phyloP scores from a whole-genome alignment of 2,329 filamentous ascomycete species.

The Helicocarpus griseus region DNA sequence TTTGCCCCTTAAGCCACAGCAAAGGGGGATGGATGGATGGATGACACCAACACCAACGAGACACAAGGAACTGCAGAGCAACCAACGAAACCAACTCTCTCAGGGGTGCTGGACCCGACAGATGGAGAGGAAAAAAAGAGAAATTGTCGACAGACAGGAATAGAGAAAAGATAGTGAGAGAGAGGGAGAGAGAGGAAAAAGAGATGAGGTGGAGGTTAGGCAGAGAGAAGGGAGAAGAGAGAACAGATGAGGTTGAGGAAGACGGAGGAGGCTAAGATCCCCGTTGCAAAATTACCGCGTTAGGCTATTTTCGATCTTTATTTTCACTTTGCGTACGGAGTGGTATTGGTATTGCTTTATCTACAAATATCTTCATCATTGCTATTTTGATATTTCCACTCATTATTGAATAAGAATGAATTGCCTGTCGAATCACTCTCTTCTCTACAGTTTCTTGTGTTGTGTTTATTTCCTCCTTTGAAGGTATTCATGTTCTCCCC shows the following conservation, averaged over 20 bases:
- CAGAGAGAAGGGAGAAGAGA: not conserved
- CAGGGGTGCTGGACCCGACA: not conserved
- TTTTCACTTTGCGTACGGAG: no score
- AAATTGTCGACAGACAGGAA: conserved; percentile 10
- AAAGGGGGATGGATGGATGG: no score
- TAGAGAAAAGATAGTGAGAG: conserved; percentile 2
- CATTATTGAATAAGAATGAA: no score
- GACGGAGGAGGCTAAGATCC: not conserved
- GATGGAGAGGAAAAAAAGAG: not conserved
- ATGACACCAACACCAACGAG: not conserved
- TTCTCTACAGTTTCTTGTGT: no score
- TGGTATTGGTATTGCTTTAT: no score
- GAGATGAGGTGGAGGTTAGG: not conserved
- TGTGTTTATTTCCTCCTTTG: no score
- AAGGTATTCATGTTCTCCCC: not conserved
- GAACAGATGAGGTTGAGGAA: not conserved
- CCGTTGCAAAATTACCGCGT: not conserved
- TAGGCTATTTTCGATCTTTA: not conserved
- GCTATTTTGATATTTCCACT: no score
- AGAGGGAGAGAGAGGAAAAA: not conserved
- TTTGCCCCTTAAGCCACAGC: not conserved
- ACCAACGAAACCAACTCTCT: not conserved
- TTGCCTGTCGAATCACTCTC: no score
- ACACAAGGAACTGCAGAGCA: not conserved
- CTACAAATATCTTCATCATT: no score